These are phyloP conservation scores for Paracamarosporium sp. DNA, from an alignment of 2,329 filamentous ascomycete genomes.

Conservation along the genomic window DNA sequence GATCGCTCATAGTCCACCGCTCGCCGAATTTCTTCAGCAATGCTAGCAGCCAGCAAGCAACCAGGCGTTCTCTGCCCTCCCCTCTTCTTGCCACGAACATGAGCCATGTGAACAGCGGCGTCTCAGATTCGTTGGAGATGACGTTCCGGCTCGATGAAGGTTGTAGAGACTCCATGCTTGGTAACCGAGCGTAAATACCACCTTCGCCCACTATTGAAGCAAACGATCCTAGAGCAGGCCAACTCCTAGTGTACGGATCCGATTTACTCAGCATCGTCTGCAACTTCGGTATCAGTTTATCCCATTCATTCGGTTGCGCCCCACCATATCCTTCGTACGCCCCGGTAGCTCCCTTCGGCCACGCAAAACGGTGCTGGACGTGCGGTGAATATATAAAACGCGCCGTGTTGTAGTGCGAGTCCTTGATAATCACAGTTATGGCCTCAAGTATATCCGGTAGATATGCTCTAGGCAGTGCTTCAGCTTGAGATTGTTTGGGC, in stretches of 20 bases:
- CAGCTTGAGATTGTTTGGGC: slow-evolving; percentile 18
- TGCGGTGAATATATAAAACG: slow-evolving; percentile 59
- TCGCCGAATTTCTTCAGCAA: slow-evolving; percentile 46
- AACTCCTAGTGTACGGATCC: slow-evolving; percentile 50
- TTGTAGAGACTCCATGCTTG: slow-evolving; percentile 40
- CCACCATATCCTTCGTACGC: slow-evolving; percentile 25
- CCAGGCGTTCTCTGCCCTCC: slow-evolving; percentile 49
- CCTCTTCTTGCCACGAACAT: slow-evolving; percentile 52
- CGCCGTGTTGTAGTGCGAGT: slow-evolving; percentile 79
- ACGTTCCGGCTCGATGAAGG: slow-evolving; percentile 34
- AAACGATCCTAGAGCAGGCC: slow-evolving; percentile 51
- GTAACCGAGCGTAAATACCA: slow-evolving; percentile 31
- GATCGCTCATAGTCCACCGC: slow-evolving; percentile 44
- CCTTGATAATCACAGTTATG: slow-evolving; percentile 75
- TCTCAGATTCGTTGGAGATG: slow-evolving; percentile 52
- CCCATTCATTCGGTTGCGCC: slow-evolving; percentile 31
- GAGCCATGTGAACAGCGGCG: slow-evolving; percentile 57
- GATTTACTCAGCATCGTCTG: slow-evolving; percentile 47
- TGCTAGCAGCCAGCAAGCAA: slow-evolving; percentile 49
- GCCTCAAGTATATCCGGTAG: slow-evolving; percentile 78
- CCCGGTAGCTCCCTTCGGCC: slow-evolving; percentile 32
- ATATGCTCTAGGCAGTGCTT: slow-evolving; percentile 56
- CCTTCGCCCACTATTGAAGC: slow-evolving; percentile 32
- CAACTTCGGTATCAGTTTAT: slow-evolving; percentile 46
- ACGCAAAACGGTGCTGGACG: slow-evolving; percentile 42